phyloP scores from a whole-genome alignment of 2,329 filamentous ascomycete species.

The Stachybotrys chartarum region DNA sequence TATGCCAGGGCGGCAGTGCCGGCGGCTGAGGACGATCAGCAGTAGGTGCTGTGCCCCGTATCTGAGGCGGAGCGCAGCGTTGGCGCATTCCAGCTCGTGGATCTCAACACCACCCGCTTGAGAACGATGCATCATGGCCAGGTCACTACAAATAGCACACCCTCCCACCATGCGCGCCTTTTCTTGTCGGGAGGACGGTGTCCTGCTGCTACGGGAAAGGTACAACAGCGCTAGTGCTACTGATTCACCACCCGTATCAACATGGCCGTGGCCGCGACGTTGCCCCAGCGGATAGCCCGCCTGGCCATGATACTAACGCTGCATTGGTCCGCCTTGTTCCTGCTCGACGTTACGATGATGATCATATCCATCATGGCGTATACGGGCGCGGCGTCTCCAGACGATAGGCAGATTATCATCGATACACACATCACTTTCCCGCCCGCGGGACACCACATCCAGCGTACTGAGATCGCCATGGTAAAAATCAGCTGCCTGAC shows the following conservation, averaged over 20 bases:
- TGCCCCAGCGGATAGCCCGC: background rate
- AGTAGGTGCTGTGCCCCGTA: background rate
- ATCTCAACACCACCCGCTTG: background rate
- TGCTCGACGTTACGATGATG: background rate
- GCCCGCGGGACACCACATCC: background rate
- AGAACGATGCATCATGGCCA: background rate
- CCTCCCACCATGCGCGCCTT: background rate
- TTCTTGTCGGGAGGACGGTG: background rate
- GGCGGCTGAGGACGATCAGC: background rate
- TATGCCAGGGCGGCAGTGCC: background rate
- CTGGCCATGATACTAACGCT: background rate
- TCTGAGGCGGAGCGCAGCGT: background rate
- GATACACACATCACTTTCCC: background rate
- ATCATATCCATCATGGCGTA: conserved; percentile 1
- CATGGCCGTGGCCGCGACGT: background rate
- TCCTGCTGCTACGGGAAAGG: background rate
- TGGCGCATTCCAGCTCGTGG: background rate
- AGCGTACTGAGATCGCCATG: background rate
- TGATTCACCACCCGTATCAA: background rate
- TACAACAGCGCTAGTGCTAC: background rate
- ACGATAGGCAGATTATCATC: background rate
- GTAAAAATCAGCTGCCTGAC: background rate
- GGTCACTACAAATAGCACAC: background rate
- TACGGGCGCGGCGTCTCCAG: background rate
- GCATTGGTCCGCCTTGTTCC: background rate